Percentiles rank a stretch among this genome's conserved stretches.
Conservation (phyloP, 2,329 filamentous ascomycete species). For the Neonectria punicea region DNA sequence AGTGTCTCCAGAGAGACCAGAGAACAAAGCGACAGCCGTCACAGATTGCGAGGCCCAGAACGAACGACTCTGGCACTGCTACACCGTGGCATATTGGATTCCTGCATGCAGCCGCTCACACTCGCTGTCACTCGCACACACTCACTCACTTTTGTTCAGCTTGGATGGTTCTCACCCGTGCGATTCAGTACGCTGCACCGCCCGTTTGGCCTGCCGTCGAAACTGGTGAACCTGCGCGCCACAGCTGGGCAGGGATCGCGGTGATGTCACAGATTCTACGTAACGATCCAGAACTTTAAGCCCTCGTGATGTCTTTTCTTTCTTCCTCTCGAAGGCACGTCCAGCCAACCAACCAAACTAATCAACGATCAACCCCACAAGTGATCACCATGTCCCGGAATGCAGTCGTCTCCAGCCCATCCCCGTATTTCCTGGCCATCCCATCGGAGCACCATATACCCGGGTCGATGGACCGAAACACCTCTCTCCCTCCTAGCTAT, state of each 20-base stretch:
- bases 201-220: constrained; percentile 16
- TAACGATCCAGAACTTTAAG: neutral
- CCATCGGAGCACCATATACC: constrained; percentile 9
- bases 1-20: neutral
- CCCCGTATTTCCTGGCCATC: neutral
- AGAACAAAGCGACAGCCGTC: neutral
- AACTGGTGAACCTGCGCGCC: neutral
- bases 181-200: constrained; percentile 8
- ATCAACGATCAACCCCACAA: neutral
- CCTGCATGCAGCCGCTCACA: neutral
- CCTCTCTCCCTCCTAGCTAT: neutral
- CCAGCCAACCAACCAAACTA: neutral
- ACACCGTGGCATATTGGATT: neutral
- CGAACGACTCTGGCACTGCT: neutral
- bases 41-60: constrained; percentile 8
- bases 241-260: constrained; percentile 12
- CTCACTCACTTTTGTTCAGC: constrained; percentile 7
- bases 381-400: neutral
- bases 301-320: neutral
- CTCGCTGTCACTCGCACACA: neutral
- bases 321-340: neutral
- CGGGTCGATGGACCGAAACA: constrained; percentile 7
- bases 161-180: constrained; percentile 3
- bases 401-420: neutral
- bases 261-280: constrained; percentile 5